A percentile compares a stretch with the other conserved stretches of the same genome.
phyloP scores from a whole-genome alignment of 2,329 filamentous ascomycete genomes.

The Talaromyces islandicus region DNA sequence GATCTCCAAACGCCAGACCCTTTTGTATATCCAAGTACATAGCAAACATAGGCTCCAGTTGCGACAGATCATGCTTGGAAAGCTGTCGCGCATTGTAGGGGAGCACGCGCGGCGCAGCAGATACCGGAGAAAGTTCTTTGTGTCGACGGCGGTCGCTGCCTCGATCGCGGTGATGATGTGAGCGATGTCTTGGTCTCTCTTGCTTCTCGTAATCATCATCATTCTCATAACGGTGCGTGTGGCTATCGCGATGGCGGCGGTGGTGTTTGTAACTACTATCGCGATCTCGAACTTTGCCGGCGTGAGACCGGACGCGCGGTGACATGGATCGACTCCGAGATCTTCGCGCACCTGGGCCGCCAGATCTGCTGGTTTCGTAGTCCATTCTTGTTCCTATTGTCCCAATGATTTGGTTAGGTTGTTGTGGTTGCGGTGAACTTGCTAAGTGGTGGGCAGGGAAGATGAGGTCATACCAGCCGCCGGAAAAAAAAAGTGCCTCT shows the following conservation, averaged over 20 bases:
- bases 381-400: constrained; percentile 1
- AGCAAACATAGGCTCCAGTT: constrained; percentile 67
- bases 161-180: constrained; percentile 12
- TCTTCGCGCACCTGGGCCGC: neutral
- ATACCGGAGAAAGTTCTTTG: constrained; percentile 6
- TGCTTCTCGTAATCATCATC: neutral
- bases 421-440: neutral
- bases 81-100: constrained; percentile 63
- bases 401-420: neutral
- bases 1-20: constrained; percentile 58
- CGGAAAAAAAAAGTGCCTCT: neutral
- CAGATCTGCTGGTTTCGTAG: neutral
- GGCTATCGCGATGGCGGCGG: constrained; percentile 22
- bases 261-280: constrained; percentile 24
- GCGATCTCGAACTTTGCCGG: constrained; percentile 29
- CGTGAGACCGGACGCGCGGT: constrained; percentile 2
- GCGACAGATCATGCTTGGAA: constrained; percentile 60
- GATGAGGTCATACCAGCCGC: neutral
- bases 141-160: constrained; percentile 8
- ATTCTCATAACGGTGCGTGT: neutral
- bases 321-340: constrained; percentile 11
- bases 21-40: constrained; percentile 89
- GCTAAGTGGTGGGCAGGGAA: neutral
- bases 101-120: constrained; percentile 36
- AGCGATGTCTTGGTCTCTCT: neutral